Conservation (phyloP, 306 rosid species). For the Luffa acutangula region DNA sequence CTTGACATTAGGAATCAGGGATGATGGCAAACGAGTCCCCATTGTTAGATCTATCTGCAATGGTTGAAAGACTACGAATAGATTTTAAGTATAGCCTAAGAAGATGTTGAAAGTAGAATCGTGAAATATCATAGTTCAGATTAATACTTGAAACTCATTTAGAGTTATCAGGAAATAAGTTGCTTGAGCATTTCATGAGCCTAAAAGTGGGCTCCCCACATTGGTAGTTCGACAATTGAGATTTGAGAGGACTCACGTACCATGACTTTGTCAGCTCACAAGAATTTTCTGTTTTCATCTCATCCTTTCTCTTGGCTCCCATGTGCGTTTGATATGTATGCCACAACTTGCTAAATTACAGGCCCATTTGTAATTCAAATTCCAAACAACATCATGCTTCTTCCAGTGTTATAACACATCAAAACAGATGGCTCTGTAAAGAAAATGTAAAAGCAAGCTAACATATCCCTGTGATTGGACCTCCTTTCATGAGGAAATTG, state of each 20-base stretch:
- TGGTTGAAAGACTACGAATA: background rate
- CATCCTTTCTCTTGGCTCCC: background rate
- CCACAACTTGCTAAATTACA: background rate
- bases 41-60: background rate
- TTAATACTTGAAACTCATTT: background rate
- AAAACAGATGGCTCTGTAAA: conserved; percentile 1
- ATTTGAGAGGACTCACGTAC: background rate
- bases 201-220: background rate
- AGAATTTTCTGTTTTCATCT: background rate
- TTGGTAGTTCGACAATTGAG: background rate
- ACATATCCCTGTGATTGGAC: conserved; percentile 3
- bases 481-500: background rate
- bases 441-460: background rate
- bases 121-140: background rate
- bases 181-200: background rate
- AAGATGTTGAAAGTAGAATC: background rate
- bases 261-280: background rate
- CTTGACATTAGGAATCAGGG: background rate
- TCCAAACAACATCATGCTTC: background rate
- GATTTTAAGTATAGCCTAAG: background rate
- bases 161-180: background rate
- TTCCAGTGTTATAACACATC: background rate
- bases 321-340: background rate
- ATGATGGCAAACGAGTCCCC: background rate
- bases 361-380: background rate